Base-by-base conservation (phyloP, 495 filamentous ascomycete genomes). In the Extremus antarcticus region DNA sequence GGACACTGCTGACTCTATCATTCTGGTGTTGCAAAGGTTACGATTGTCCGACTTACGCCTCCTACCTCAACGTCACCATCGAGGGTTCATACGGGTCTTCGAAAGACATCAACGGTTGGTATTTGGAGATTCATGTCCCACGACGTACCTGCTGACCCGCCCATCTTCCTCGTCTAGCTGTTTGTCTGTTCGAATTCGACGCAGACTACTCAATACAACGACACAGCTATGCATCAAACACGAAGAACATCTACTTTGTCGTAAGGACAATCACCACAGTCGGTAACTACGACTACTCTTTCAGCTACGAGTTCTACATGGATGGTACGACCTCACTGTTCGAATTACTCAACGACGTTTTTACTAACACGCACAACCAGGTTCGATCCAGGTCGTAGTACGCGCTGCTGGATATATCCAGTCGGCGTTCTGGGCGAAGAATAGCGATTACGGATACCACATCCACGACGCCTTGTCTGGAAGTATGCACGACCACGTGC, bases 401-500 rank as follows among this genome's bases (percentile, higher is more conserved):
- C 76, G 76, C 16, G 76, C 79, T 3, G 76, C 73, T 16, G 76
- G 79, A 4, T 81, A 80, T 59, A 77, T 84, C 53, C 71, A 76
- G 56, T 68, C 69, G 2, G 74, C 77, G 8, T 80, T 73, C 68
- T 80, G 73, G 67, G 50, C 58, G 13, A 49, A 47, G 16, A 61
- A 61, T 49, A 54, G 57, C 49, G 74, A 78, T 25, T 80, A 78
- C 58, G 76, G 78, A 15, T 79, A 74, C 65, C 70, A 72, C 46
- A 76, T 79, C 57, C 73, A 79, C 54, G 74, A 81, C 50, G 65
- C 66, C 25, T 63, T 79, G 1, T 68, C 70, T 24, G 72, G 76
- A 13, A 70, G 67, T 50, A 80, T 82, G 73, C 79, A 83, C 65
- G 76, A 79, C 60, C 79, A 83, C 55, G 76, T 81, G 8, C 65